Evolutionary conservation across 495 filamentous ascomycete species (phyloP).

Genomic region (Polyplosphaeria fusca): DNA sequence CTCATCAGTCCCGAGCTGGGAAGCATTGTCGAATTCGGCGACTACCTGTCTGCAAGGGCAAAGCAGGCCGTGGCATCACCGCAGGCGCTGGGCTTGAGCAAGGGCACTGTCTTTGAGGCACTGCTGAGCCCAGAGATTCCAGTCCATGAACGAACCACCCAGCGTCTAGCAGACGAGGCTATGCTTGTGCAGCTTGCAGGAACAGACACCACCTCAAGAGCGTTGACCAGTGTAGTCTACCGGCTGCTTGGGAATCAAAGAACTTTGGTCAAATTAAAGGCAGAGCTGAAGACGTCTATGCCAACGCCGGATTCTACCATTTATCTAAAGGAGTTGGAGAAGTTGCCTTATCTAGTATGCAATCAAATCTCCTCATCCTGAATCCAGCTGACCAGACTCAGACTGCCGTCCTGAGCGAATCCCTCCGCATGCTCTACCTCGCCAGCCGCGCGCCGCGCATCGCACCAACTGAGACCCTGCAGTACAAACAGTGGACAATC

Average conservation of each 20-base stretch:
- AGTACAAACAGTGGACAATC: background rate
- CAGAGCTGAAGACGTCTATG: background rate
- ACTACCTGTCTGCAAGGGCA: background rate
- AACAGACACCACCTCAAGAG: slow-evolving; percentile 6
- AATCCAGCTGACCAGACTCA: too few relatives aligned
- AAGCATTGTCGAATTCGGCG: background rate
- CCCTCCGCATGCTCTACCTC: background rate
- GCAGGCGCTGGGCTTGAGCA: background rate
- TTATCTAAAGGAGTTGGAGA: background rate
- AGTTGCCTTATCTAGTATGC: background rate
- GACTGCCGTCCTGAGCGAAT: background rate
- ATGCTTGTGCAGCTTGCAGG: slow-evolving; percentile 10
- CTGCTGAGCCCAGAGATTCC: background rate
- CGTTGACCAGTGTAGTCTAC: slow-evolving; percentile 1
- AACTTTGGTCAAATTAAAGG: background rate
- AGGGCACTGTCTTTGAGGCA: background rate
- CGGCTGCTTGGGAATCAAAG: background rate
- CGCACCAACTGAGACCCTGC: background rate
- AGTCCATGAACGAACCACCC: background rate
- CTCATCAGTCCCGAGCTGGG: background rate
- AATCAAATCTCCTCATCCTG: too few relatives aligned
- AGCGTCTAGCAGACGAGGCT: slow-evolving; percentile 14
- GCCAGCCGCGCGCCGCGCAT: background rate
- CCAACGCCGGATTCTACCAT: background rate
- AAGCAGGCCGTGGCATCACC: background rate